Conservation (phyloP, 2,329 filamentous ascomycete genomes). For the Aspergillus latus region DNA sequence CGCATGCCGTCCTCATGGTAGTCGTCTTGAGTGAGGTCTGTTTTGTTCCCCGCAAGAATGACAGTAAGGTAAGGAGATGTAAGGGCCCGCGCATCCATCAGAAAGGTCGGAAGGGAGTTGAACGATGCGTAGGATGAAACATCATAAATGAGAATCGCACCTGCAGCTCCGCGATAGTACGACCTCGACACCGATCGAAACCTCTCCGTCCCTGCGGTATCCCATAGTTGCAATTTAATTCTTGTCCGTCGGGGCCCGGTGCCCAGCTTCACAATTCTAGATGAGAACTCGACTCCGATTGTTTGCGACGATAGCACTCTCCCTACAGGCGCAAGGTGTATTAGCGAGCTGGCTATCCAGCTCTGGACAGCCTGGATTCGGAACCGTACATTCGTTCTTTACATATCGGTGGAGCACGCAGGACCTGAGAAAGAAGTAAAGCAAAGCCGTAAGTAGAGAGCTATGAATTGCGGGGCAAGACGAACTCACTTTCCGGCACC, state of each 20-base stretch:
- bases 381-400: conserved; percentile 73
- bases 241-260: conserved; percentile 75
- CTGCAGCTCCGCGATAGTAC: conserved; percentile 94
- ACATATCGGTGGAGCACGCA: conserved; percentile 95
- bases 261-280: conserved; percentile 92
- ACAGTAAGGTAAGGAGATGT: conserved; percentile 84
- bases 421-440: conserved; percentile 62
- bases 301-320: conserved; percentile 92
- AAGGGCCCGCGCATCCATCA: conserved; percentile 88
- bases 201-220: conserved; percentile 93
- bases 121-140: conserved; percentile 78
- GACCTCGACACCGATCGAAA: conserved; percentile 93
- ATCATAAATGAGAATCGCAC: conserved; percentile 92
- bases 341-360: conserved; percentile 24
- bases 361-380: conserved; percentile 5
- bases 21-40: conserved; percentile 68
- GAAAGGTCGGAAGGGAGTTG: conserved; percentile 74
- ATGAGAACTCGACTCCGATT: conserved; percentile 96
- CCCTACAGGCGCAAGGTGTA: conserved; percentile 42
- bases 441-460: conserved; percentile 10
- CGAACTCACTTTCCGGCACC: conserved; percentile 84
- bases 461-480: neutral
- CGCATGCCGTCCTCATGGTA: conserved; percentile 34
- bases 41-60: conserved; percentile 87
- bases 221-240: conserved; percentile 95